These are phyloP conservation scores for Neurospora sublineolata DNA, from an alignment of 495 filamentous ascomycete genomes.

Conservation along the genomic window DNA sequence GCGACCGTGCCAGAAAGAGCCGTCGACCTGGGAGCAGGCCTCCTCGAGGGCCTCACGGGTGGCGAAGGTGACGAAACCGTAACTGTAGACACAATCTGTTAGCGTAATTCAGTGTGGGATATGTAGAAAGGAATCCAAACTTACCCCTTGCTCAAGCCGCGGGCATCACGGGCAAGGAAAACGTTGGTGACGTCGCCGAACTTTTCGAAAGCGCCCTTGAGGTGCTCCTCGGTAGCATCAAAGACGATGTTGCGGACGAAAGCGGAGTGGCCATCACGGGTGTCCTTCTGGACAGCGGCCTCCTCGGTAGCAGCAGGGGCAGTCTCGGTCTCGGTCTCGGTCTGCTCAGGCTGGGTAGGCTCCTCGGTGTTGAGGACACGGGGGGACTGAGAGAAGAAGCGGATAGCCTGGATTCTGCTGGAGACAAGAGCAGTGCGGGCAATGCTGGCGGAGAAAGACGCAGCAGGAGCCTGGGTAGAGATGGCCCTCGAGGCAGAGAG, in stretches of 20 bases:
- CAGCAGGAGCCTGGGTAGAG: constrained; percentile 28
- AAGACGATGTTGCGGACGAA: constrained; percentile 85
- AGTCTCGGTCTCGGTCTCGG: not conserved
- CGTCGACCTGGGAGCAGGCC: constrained; percentile 55
- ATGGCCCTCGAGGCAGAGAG: constrained; percentile 36
- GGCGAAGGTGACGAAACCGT: constrained; percentile 64
- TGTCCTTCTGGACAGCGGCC: not conserved
- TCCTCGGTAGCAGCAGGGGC: not conserved
- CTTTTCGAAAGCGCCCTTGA: constrained; percentile 52
- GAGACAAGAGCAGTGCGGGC: constrained; percentile 12
- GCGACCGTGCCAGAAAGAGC: constrained; percentile 70
- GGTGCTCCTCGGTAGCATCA: constrained; percentile 62
- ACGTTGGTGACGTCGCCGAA: constrained; percentile 49
- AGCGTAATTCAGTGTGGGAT: not conserved
- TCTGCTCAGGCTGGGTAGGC: not conserved
- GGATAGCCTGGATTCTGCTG: constrained; percentile 13
- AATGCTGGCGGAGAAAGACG: constrained; percentile 19
- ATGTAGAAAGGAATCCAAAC: constrained; percentile 16
- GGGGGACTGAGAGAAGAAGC: constrained; percentile 20
- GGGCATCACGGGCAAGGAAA: constrained; percentile 52
- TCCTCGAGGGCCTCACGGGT: constrained; percentile 40
- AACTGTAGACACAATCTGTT: constrained; percentile 39
- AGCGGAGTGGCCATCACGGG: constrained; percentile 22
- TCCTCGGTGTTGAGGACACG: constrained; percentile 2
- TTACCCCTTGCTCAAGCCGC: constrained; percentile 83